These are phyloP conservation scores for Sporothrix variecibatus DNA, from an alignment of 2,329 filamentous ascomycete species.

Conservation along the genomic window DNA sequence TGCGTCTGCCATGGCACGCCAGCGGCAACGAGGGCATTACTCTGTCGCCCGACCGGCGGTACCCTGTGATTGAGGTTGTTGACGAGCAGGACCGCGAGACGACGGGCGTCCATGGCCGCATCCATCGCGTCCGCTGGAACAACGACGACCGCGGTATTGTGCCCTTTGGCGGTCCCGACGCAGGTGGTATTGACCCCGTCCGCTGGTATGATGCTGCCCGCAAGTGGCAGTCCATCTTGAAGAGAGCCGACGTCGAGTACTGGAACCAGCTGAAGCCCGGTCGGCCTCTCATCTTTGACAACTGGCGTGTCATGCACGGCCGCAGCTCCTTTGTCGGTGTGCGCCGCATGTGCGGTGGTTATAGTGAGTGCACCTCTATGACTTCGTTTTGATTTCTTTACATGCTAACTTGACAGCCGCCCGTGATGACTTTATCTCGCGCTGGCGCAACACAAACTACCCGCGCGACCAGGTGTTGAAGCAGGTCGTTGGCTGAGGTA, in stretches of 20 bases:
- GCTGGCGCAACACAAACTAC: constrained; percentile 72
- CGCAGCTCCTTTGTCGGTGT: constrained; percentile 79
- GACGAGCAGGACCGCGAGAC: constrained; percentile 33
- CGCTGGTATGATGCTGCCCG: constrained; percentile 80
- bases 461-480: constrained; percentile 47
- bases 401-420: constrained; percentile 57
- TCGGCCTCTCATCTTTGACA: constrained; percentile 82
- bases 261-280: constrained; percentile 83
- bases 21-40: constrained; percentile 83
- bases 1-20: constrained; percentile 75
- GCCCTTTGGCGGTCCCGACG: constrained; percentile 49
- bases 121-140: constrained; percentile 82
- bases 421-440: constrained; percentile 77
- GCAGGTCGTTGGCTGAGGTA: constrained; percentile 35
- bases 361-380: constrained; percentile 61
- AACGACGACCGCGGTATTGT: constrained; percentile 81
- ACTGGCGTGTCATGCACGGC: constrained; percentile 92
- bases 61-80: constrained; percentile 71
- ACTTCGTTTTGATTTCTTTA: background rate
- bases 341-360: constrained; percentile 86
- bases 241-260: constrained; percentile 65
- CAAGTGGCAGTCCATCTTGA: constrained; percentile 71
- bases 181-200: constrained; percentile 44
- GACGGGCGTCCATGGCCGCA: constrained; percentile 22
- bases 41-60: constrained; percentile 69